phyloP scores from a whole-genome alignment of 208 protist genomes.

The Willaertia magna region DNA sequence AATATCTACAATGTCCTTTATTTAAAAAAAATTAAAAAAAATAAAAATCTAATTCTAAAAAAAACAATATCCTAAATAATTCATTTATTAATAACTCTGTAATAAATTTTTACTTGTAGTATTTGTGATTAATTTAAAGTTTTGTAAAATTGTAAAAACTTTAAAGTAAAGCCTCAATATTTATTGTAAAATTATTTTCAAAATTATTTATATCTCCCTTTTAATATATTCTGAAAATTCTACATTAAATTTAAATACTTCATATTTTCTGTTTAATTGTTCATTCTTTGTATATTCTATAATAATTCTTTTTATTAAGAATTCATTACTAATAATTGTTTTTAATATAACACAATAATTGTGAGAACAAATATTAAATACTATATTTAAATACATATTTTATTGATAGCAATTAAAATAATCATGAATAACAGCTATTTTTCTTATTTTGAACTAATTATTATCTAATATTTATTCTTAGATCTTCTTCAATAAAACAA shows the following conservation, averaged over 20 bases:
- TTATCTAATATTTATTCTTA: slow-evolving; percentile 60
- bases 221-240: slow-evolving; percentile 17
- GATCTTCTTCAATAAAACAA: slow-evolving; percentile 50
- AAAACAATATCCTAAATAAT: no score
- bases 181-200: no score
- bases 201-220: background rate
- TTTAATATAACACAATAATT: slow-evolving; percentile 27
- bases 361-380: slow-evolving; percentile 31
- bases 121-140: no score
- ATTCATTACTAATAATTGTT: slow-evolving; percentile 23
- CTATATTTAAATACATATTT: slow-evolving; percentile 45
- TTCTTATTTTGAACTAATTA: slow-evolving; percentile 49
- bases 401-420: slow-evolving; percentile 36
- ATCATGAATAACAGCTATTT: slow-evolving; percentile 44
- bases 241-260: background rate
- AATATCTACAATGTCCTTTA: no score
- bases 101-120: no score
- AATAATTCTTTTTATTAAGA: slow-evolving; percentile 23
- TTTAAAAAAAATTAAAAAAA: no score
- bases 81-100: no score
- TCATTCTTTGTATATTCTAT: slow-evolving; percentile 27
- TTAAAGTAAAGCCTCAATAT: no score
- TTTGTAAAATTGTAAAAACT: no score
- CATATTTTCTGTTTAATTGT: background rate
- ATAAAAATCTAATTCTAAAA: no score